Conservation (phyloP, 169 alveolate genomes). For the Eimeria brunetti region DNA sequence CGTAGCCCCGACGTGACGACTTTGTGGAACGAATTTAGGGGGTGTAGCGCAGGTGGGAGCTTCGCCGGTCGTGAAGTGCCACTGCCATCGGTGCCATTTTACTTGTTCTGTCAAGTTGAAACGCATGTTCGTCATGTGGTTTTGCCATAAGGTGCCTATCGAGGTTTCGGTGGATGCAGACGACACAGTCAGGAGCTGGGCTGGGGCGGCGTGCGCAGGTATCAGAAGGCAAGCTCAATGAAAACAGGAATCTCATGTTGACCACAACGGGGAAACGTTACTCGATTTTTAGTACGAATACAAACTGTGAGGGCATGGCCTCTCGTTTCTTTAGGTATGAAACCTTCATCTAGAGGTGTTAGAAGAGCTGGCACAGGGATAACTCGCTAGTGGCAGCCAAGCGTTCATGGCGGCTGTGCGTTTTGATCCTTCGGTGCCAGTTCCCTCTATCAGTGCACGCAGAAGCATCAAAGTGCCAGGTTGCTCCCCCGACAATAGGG, state of each 20-base stretch:
- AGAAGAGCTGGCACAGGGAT: conserved; percentile 80
- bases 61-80: not conserved
- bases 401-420: conserved; percentile 96
- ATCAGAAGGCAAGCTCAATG: conserved; percentile 87
- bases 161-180: not conserved
- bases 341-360: conserved; percentile 72
- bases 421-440: conserved; percentile 91
- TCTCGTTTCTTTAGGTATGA: conserved; percentile 82
- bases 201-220: conserved; percentile 94
- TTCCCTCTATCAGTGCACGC: conserved; percentile 87
- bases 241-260: conserved; percentile 96
- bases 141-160: not conserved
- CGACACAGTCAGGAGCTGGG: conserved; percentile 87
- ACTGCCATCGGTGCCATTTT: not conserved
- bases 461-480: conserved; percentile 88
- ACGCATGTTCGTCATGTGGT: not conserved
- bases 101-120: not conserved
- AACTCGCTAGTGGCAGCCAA: conserved; percentile 95
- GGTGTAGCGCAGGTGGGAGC: not conserved
- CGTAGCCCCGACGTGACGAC: no score
- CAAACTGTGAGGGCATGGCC: no score
- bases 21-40: not conserved
- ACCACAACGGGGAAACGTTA: conserved; percentile 95
- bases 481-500: conserved; percentile 87
- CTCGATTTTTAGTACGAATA: conserved; percentile 94